A percentile compares a stretch with the other conserved stretches of the same genome.
Evolutionary conservation across 2,329 filamentous ascomycete species (phyloP).

Genomic region (Claviceps spartinae): DNA sequence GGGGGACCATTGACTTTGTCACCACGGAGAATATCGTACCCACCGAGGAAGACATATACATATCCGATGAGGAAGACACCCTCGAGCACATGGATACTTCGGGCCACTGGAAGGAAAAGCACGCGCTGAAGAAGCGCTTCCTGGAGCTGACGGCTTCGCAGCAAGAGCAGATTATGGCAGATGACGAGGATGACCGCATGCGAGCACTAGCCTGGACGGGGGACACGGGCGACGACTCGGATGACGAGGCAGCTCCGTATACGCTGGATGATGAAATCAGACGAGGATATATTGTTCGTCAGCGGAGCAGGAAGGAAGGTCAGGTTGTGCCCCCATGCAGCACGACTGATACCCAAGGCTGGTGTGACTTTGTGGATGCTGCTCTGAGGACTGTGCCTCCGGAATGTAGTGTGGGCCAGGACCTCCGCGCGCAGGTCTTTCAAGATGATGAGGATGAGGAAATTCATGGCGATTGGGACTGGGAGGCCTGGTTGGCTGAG

Average conservation of each 20-base stretch:
- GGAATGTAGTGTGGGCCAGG: conserved; percentile 13
- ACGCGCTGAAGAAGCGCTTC: conserved; percentile 33
- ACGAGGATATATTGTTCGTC: conserved; percentile 18
- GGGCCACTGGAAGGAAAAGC: conserved; percentile 29
- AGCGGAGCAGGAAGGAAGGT: neutral
- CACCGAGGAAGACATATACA: conserved; percentile 35
- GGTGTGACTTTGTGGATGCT: conserved; percentile 15
- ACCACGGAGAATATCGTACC: conserved; percentile 39
- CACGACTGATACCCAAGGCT: conserved; percentile 10
- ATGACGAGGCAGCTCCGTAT: conserved; percentile 4
- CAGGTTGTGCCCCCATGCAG: conserved; percentile 6
- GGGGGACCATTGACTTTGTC: conserved; percentile 44
- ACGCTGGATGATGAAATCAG: conserved; percentile 20
- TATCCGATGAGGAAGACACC: conserved; percentile 31
- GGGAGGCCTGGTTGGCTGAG: conserved; percentile 11
- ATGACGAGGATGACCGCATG: conserved; percentile 22
- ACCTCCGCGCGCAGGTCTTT: conserved; percentile 12
- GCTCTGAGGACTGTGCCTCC: conserved; percentile 12
- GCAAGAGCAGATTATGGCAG: conserved; percentile 23
- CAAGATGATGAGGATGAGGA: conserved; percentile 9
- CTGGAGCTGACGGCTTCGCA: conserved; percentile 21
- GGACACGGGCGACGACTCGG: conserved; percentile 5
- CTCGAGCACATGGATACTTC: conserved; percentile 19
- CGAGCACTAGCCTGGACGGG: conserved; percentile 21
- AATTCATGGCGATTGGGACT: conserved; percentile 10